Evolutionary conservation across 352 stramenopile species (phyloP).

Genomic region (Globisporangium yorkense): DNA sequence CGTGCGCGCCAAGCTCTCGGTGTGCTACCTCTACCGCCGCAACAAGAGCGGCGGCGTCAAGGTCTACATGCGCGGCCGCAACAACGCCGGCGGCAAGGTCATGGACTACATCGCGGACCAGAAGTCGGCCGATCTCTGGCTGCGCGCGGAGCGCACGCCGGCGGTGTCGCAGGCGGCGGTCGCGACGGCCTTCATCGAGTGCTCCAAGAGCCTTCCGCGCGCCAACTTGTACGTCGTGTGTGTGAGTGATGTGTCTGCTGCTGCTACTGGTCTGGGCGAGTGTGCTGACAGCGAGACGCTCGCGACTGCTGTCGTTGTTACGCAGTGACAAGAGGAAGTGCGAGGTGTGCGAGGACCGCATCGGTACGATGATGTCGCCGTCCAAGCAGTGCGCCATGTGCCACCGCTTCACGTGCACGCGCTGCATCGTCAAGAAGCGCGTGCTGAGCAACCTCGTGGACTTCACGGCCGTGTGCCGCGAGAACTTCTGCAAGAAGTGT

Average conservation of each 20-base stretch:
- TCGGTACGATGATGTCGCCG: slow-evolving; percentile 46
- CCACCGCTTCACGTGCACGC: slow-evolving; percentile 52
- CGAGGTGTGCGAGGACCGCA: slow-evolving; percentile 57
- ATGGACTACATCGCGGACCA: slow-evolving; percentile 65
- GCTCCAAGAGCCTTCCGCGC: slow-evolving; percentile 23
- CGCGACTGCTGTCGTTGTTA: not conserved
- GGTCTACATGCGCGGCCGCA: slow-evolving; percentile 74
- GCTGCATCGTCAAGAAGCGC: slow-evolving; percentile 53
- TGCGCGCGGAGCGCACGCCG: slow-evolving; percentile 53
- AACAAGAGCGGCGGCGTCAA: slow-evolving; percentile 73
- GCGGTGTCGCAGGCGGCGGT: slow-evolving; percentile 44
- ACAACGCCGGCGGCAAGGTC: slow-evolving; percentile 62
- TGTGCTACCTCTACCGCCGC: slow-evolving; percentile 69
- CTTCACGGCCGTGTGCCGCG: slow-evolving; percentile 41
- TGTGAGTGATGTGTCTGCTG: not conserved
- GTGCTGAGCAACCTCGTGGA: slow-evolving; percentile 53
- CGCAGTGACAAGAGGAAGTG: slow-evolving; percentile 35
- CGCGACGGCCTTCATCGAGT: slow-evolving; percentile 50
- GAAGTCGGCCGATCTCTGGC: slow-evolving; percentile 71
- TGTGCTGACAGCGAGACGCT: not conserved
- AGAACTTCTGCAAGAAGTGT: slow-evolving; percentile 69
- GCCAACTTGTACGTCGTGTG: slow-evolving; percentile 12
- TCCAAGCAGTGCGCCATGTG: slow-evolving; percentile 61
- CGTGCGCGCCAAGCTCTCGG: slow-evolving; percentile 60
- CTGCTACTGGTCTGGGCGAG: slow-evolving; percentile 7